Percentiles rank a stretch among this genome's conserved stretches.
phyloP scores from a whole-genome alignment of 2,329 filamentous ascomycete species.

The Fusarium paranaense region DNA sequence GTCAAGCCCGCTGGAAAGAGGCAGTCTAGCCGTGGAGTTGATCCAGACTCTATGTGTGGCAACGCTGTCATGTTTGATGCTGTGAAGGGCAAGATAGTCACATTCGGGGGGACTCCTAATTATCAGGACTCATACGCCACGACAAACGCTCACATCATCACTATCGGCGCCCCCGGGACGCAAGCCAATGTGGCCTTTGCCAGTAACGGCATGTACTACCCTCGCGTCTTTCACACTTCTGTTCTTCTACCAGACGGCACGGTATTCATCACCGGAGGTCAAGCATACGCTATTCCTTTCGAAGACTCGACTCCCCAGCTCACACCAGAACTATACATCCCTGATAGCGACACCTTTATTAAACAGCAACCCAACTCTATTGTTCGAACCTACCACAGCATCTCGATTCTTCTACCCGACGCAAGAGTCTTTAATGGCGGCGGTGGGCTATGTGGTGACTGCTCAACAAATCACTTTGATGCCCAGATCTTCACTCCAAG shows the following conservation, averaged over 20 bases:
- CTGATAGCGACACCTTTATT: not conserved
- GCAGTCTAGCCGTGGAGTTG: constrained; percentile 47
- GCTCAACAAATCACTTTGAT: constrained; percentile 33
- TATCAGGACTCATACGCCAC: constrained; percentile 59
- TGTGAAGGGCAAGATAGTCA: constrained; percentile 67
- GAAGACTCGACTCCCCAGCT: constrained; percentile 27
- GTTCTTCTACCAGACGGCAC: constrained; percentile 62
- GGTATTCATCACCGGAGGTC: constrained; percentile 60
- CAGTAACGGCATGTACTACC: constrained; percentile 16
- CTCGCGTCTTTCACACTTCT: constrained; percentile 58
- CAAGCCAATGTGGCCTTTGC: constrained; percentile 13
- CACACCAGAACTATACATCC: constrained; percentile 24
- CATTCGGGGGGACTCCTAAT: constrained; percentile 60
- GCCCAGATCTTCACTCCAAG: constrained; percentile 31
- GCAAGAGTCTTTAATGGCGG: constrained; percentile 33
- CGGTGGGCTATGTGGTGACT: constrained; percentile 22
- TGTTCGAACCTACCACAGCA: constrained; percentile 25
- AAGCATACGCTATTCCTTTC: constrained; percentile 25
- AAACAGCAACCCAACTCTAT: constrained; percentile 32
- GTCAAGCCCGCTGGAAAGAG: constrained; percentile 39
- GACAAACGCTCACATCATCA: constrained; percentile 61
- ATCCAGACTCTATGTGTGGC: constrained; percentile 65
- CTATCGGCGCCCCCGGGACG: constrained; percentile 48
- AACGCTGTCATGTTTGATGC: constrained; percentile 70
- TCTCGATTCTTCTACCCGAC: constrained; percentile 23